Evolutionary conservation across 805 yeast genomes (phyloP).

Genomic region (Ogataea chonburiensis): DNA sequence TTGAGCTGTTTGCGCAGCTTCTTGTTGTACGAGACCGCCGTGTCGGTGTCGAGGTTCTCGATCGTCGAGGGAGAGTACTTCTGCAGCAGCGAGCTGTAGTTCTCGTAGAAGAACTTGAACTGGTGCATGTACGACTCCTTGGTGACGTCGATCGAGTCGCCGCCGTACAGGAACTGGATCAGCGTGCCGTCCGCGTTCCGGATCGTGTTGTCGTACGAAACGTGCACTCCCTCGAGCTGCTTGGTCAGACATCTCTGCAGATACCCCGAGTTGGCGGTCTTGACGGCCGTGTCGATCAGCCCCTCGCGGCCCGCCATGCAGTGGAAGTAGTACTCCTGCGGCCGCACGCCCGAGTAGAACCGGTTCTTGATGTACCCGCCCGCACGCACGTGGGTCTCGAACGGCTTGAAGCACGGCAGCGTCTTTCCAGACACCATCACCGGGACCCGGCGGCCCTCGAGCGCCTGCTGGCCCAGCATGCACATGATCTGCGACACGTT

Average conservation of each 20-base stretch:
- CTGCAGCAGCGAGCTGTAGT: slow-evolving; percentile 79
- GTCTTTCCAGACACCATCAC: slow-evolving; percentile 99
- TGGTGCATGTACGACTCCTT: slow-evolving; percentile 93
- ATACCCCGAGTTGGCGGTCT: slow-evolving; percentile 97
- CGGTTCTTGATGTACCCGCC: slow-evolving; percentile 98
- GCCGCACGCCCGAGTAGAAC: slow-evolving; percentile 95
- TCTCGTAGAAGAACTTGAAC: slow-evolving; percentile 89
- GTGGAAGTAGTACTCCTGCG: slow-evolving; percentile 99
- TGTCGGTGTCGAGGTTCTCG: slow-evolving; percentile 77
- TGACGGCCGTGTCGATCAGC: slow-evolving; percentile 98
- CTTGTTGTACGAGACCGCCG: slow-evolving; percentile 78
- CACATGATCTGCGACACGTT: slow-evolving; percentile 99
- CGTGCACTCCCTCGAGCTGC: slow-evolving; percentile 95
- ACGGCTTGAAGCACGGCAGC: slow-evolving; percentile 93
- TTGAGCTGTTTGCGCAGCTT: slow-evolving; percentile 71
- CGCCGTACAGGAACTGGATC: slow-evolving; percentile 95
- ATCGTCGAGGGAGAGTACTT: slow-evolving; percentile 83
- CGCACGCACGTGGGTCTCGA: slow-evolving; percentile 95
- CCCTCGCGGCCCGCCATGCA: slow-evolving; percentile 99
- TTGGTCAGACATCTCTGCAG: slow-evolving; percentile 97
- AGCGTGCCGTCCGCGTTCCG: slow-evolving; percentile 94
- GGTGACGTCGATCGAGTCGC: slow-evolving; percentile 92
- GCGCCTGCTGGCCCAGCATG: slow-evolving; percentile 96
- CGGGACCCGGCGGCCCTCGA: slow-evolving; percentile 99
- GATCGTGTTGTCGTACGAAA: slow-evolving; percentile 90